phyloP scores from a whole-genome alignment of 768 basidiomycete species.

The Boletus insuetus region DNA sequence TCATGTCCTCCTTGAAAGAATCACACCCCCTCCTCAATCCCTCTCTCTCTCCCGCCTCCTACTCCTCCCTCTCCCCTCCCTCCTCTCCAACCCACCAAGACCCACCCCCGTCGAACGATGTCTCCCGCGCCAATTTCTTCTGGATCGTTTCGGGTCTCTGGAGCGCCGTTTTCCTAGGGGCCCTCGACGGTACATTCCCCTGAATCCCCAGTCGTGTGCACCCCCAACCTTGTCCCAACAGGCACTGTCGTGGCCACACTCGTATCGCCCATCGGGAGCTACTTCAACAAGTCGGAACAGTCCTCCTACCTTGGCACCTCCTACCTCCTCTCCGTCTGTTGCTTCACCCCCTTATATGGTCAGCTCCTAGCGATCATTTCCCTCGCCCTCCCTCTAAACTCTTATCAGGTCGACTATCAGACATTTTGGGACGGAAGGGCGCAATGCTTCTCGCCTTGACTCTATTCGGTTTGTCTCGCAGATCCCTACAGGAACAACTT shows the following conservation, averaged over 20 bases:
- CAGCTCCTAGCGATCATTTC: conserved; percentile 21
- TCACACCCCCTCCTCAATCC: conserved; percentile 55
- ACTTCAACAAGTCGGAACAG: conserved; percentile 76
- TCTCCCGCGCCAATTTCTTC: conserved; percentile 51
- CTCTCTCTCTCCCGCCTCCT: conserved; percentile 34
- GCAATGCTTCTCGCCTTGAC: conserved; percentile 83
- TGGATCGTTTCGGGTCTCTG: conserved; percentile 80
- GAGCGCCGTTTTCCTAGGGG: conserved; percentile 81
- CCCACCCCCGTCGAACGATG: conserved; percentile 39
- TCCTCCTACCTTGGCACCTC: conserved; percentile 87
- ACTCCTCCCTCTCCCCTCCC: conserved; percentile 41
- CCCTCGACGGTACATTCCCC: conserved; percentile 66
- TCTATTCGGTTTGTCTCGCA: conserved; percentile 65
- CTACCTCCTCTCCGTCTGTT: conserved; percentile 84
- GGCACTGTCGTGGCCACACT: conserved; percentile 88
- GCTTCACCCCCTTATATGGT: conserved; percentile 90
- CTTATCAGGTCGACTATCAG: conserved; percentile 70
- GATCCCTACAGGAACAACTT: conserved; percentile 10
- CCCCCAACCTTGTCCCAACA: conserved; percentile 7
- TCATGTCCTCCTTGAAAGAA: conserved; percentile 44
- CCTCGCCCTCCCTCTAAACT: conserved; percentile 12
- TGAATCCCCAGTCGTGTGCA: background rate
- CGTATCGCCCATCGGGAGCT: conserved; percentile 79
- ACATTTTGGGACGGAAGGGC: conserved; percentile 81
- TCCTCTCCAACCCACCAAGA: conserved; percentile 27